Evolutionary conservation across 2,329 filamentous ascomycete genomes (phyloP), one percentile per base, ranked within the genome.

Genomic region (Hymenotorrendiella dingleyae): DNA sequence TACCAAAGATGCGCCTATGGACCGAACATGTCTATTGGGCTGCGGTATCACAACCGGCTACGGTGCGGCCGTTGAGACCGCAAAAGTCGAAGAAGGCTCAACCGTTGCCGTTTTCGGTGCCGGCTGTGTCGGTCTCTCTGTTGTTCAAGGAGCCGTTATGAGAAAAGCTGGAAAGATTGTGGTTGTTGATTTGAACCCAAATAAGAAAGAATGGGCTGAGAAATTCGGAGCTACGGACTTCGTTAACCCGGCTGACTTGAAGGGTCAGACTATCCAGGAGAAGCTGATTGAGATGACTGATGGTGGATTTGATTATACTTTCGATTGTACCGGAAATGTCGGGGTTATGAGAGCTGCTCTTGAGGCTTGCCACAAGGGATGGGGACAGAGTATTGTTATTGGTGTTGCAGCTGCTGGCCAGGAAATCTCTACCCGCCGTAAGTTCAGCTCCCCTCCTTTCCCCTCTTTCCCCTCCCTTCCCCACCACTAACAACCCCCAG

Each of bases 11-110:
- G 93, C 93, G 11, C 86, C 88, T 49, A 94, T 96, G 81, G 93
- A 98, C 75, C 82, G 88, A 54, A 94, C 90, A 39, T 98, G 93
- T 68, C 72, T 98, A 67, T 80, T 98, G 40, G 93, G 93, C 62
- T 98, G 93, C 67, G 93, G 93, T 67, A 97, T 98, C 73, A 98
- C 93, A 49, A 98, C 93, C 26, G 93, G 93, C 28, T 98, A 97
- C 72, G 93, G 93, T 59, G 93, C 93, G 10, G 93, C 93, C 37
- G 82, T 86, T 54, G 91, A 95, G 62, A 97, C 91, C 4, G 93
- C 93, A 56, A 86, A 85, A 55, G 81, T 97, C 22, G 90, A 97
- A 69, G 78, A 89, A 67, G 91, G 90, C 43, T 84, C 85, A 59
- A 95, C 83, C 64, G 74, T 96, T 26, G 93, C 91, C 54, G 73